phyloP scores from a whole-genome alignment of 108 stramenopile genomes.

The Stephanodiscus triporus region DNA sequence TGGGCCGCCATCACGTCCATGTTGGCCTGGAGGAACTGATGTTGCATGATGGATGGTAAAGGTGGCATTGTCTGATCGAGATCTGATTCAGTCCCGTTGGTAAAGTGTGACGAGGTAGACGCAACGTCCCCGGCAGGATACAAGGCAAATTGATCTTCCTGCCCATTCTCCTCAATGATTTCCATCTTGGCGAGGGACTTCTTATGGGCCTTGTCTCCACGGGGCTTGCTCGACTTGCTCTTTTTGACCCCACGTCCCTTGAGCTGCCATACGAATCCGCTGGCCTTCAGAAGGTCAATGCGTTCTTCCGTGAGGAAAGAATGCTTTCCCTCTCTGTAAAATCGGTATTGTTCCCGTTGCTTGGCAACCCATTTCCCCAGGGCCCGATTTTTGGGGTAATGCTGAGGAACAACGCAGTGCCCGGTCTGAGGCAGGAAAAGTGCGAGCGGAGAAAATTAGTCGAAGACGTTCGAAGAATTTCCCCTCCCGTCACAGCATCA shows the following conservation, averaged over 20 bases:
- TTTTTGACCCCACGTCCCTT: constrained; percentile 44
- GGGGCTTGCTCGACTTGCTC: neutral
- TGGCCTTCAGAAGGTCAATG: constrained; percentile 60
- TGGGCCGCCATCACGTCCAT: too few species aligned
- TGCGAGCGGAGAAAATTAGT: constrained; percentile 1
- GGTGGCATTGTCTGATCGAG: too few species aligned
- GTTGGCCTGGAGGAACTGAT: too few species aligned
- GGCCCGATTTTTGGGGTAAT: constrained; percentile 58
- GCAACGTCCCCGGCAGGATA: too few species aligned
- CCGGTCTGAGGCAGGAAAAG: constrained; percentile 22
- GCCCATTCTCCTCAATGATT: too few species aligned
- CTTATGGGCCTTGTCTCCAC: too few species aligned
- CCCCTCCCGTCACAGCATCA: neutral
- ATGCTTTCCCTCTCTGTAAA: constrained; percentile 62
- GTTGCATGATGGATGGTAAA: too few species aligned
- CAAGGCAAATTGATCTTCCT: too few species aligned
- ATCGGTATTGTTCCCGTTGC: constrained; percentile 73
- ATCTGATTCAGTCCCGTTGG: too few species aligned
- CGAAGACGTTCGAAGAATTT: neutral
- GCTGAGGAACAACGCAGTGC: constrained; percentile 65
- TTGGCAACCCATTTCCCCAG: constrained; percentile 87
- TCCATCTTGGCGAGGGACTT: too few species aligned
- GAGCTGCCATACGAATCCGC: constrained; percentile 69
- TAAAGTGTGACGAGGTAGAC: too few species aligned
- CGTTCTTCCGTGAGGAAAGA: constrained; percentile 81